Conservation (phyloP, 306 rosid species). For the Cicer judaicum region DNA sequence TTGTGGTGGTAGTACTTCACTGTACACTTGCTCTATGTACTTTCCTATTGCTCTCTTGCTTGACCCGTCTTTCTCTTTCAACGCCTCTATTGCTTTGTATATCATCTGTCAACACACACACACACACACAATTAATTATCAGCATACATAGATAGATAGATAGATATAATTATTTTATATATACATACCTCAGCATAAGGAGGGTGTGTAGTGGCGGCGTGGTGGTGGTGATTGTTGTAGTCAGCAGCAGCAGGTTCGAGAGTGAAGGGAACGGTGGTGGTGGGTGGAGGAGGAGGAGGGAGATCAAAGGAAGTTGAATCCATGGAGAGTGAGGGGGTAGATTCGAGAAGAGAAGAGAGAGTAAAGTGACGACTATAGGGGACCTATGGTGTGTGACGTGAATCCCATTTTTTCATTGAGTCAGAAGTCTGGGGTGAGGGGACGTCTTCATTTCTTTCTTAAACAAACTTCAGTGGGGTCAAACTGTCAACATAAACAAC, state of each 20-base stretch:
- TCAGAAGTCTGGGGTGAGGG: no score
- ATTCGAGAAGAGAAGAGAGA: constrained; percentile 12
- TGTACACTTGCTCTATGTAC: constrained; percentile 61
- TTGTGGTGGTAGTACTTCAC: constrained; percentile 53
- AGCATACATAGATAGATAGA: no score
- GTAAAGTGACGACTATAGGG: not conserved
- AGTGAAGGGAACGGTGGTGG: constrained; percentile 13
- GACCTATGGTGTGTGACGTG: no score
- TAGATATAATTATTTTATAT: not conserved
- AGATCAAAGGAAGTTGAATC: constrained; percentile 49
- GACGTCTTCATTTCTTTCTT: no score
- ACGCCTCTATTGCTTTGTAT: constrained; percentile 56
- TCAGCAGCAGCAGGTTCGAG: not conserved
- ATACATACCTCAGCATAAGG: constrained; percentile 65
- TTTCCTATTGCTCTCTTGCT: constrained; percentile 72
- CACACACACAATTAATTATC: no score
- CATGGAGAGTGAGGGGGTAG: constrained; percentile 45
- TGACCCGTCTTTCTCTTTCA: constrained; percentile 73
- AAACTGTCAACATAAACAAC: no score
- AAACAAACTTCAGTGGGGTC: no score
- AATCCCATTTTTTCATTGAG: no score
- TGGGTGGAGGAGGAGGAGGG: not conserved
- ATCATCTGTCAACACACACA: constrained; percentile 55
- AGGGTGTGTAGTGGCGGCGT: constrained; percentile 43
- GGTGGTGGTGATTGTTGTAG: not conserved